phyloP scores from a whole-genome alignment of 495 filamentous ascomycete genomes.

The Amorphotheca resinae region DNA sequence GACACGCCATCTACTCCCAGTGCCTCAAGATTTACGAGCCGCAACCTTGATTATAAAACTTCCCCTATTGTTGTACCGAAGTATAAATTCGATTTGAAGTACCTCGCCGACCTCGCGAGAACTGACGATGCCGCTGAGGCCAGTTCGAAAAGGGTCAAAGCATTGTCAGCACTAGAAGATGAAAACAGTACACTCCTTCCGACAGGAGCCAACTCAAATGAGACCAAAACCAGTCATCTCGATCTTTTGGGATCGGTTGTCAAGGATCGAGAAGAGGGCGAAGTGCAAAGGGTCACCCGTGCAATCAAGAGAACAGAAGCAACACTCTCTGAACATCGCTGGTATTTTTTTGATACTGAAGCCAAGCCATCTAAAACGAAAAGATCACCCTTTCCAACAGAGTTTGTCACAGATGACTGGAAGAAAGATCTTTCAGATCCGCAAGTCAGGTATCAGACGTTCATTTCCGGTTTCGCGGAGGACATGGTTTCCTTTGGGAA shows the following conservation, averaged over 20 bases:
- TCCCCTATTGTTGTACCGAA: conserved; percentile 39
- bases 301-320: conserved; percentile 70
- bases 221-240: not conserved
- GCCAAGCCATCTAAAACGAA: conserved; percentile 32
- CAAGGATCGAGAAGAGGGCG: conserved; percentile 25
- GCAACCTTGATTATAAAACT: conserved; percentile 17
- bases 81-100: conserved; percentile 57
- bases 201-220: not conserved
- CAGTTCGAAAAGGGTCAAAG: conserved; percentile 39
- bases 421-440: conserved; percentile 34
- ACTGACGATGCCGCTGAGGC: conserved; percentile 45
- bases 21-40: conserved; percentile 9
- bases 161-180: conserved; percentile 26
- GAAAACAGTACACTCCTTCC: conserved; percentile 12
- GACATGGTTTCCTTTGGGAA: conserved; percentile 39
- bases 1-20: conserved; percentile 18
- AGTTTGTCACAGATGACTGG: conserved; percentile 18
- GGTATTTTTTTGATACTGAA: conserved; percentile 41
- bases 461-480: conserved; percentile 57
- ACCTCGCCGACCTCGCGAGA: conserved; percentile 45
- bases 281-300: conserved; percentile 43
- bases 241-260: conserved; percentile 14
- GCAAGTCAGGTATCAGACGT: conserved; percentile 42
- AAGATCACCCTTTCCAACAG: conserved; percentile 22
- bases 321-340: conserved; percentile 43